Evolutionary conservation across 805 yeast genomes (phyloP).

Genomic region (Kazachstania viticola): DNA sequence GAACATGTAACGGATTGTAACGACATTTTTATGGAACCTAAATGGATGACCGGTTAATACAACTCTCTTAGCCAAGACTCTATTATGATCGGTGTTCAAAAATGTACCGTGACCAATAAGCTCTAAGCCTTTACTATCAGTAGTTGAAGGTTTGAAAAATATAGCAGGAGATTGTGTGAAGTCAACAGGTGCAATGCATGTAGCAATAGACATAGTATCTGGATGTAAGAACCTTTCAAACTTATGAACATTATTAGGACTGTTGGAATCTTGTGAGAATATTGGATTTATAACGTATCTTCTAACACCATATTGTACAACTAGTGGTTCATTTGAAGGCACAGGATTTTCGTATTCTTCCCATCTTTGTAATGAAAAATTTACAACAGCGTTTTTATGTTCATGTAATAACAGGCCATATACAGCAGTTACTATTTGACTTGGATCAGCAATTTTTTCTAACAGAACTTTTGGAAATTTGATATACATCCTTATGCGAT

Average conservation of each 20-base stretch:
- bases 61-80: constrained; percentile 79
- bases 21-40: constrained; percentile 85
- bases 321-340: constrained; percentile 65
- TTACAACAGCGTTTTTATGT: constrained; percentile 72
- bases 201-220: constrained; percentile 64
- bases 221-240: constrained; percentile 74
- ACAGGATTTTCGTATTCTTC: constrained; percentile 81
- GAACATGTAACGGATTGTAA: constrained; percentile 95
- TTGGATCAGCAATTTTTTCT: constrained; percentile 34
- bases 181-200: constrained; percentile 77
- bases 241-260: constrained; percentile 78
- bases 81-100: constrained; percentile 71
- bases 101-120: constrained; percentile 86
- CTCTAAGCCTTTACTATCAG: constrained; percentile 39
- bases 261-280: constrained; percentile 67
- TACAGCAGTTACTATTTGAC: constrained; percentile 42
- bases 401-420: constrained; percentile 78
- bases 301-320: constrained; percentile 91
- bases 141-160: constrained; percentile 52
- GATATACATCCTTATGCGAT: constrained; percentile 46
- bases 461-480: constrained; percentile 41
- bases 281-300: constrained; percentile 73
- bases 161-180: constrained; percentile 79
- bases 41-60: constrained; percentile 90
- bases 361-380: constrained; percentile 77